Percentiles rank a stretch among this genome's conserved stretches.
phyloP scores from a whole-genome alignment of 176 grass and related monocot genomes.

The Cenchrus fungigraminus region DNA sequence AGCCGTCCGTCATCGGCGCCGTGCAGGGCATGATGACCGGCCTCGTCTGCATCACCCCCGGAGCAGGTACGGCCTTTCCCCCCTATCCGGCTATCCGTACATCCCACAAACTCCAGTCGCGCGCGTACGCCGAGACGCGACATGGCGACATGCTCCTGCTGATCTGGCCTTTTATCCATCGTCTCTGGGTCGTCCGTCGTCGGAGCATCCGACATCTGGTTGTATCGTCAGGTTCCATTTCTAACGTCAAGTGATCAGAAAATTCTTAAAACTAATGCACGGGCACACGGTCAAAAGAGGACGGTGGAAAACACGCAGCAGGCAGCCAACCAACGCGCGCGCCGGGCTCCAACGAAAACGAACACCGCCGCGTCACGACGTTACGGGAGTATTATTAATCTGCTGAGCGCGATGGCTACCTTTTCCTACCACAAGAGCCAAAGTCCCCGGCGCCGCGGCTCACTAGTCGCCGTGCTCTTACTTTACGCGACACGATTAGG shows the following conservation, averaged over 20 bases:
- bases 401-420: neutral
- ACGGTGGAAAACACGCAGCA: neutral
- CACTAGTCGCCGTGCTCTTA: neutral
- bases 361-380: neutral
- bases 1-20: constrained; percentile 82
- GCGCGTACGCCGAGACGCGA: constrained; percentile 5
- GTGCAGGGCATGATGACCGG: constrained; percentile 95
- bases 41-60: constrained; percentile 88
- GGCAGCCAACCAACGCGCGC: constrained; percentile 5
- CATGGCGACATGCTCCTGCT: neutral
- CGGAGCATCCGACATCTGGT: neutral
- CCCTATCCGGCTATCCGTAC: neutral
- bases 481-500: neutral
- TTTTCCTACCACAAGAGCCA: neutral
- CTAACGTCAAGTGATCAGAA: neutral
- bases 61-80: constrained; percentile 53
- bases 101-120: neutral
- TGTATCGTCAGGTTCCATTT: neutral
- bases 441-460: neutral
- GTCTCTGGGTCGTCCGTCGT: neutral
- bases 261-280: neutral
- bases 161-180: neutral
- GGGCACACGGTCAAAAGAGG: constrained; percentile 29
- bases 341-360: neutral
- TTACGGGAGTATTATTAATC: neutral